Percentiles rank a stretch among this genome's conserved stretches.
phyloP scores from a whole-genome alignment of 257 asterid species.

The Capsicum pubescens region DNA sequence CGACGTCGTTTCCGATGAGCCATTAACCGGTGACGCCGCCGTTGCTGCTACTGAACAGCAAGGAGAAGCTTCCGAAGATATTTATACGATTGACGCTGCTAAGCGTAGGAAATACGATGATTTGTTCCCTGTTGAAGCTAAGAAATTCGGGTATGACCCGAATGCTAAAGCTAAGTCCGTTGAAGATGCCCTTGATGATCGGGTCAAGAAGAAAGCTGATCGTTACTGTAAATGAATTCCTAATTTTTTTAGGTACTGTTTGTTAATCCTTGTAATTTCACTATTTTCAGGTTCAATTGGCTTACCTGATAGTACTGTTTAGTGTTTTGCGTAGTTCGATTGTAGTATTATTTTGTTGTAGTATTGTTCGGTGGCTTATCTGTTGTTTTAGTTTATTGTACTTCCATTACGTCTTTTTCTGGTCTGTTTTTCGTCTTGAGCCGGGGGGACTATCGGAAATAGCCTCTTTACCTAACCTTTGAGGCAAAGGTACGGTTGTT shows the following conservation, averaged over 20 bases:
- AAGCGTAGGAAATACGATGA: slow-evolving; percentile 97
- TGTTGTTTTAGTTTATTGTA: too few relatives aligned
- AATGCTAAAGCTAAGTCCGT: slow-evolving; percentile 66
- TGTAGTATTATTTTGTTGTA: too few relatives aligned
- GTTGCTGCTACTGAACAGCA: slow-evolving; percentile 42
- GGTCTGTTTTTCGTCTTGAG: too few relatives aligned
- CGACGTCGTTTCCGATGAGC: slow-evolving; percentile 36
- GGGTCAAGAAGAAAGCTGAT: slow-evolving; percentile 95
- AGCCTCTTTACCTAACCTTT: too few relatives aligned
- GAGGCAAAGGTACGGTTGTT: too few relatives aligned
- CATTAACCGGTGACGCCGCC: slow-evolving; percentile 49
- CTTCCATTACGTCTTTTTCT: too few relatives aligned
- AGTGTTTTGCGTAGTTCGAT: too few relatives aligned
- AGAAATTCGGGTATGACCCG: slow-evolving; percentile 85
- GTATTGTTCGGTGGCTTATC: too few relatives aligned
- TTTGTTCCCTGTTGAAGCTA: slow-evolving; percentile 82
- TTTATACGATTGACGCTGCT: slow-evolving; percentile 91
- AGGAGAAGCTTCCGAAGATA: slow-evolving; percentile 47
- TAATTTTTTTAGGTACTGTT: neutral
- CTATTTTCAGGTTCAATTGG: neutral
- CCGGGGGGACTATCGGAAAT: too few relatives aligned
- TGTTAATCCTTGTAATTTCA: slow-evolving; percentile 25
- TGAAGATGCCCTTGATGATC: slow-evolving; percentile 93
- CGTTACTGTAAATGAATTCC: slow-evolving; percentile 81
- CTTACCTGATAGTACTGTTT: too few relatives aligned